Conservation (phyloP, 208 protist species). For the Angomonas deanei region DNA sequence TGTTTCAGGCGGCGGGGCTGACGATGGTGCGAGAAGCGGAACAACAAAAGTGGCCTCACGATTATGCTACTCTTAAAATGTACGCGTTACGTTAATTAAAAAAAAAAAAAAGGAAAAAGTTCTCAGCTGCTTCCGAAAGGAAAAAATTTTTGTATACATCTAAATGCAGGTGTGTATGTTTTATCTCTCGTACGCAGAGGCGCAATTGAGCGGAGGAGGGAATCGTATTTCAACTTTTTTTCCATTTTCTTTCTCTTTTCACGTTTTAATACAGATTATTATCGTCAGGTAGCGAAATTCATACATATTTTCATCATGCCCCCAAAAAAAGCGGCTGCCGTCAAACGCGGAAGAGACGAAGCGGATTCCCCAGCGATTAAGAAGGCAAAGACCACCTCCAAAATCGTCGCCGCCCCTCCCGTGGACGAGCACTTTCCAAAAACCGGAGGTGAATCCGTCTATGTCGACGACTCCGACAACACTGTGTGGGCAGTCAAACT, state of each 20-base stretch:
- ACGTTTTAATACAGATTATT: no score
- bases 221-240: no score
- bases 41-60: slow-evolving; percentile 42
- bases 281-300: no score
- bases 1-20: slow-evolving; percentile 40
- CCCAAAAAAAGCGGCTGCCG: no score
- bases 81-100: slow-evolving; percentile 31
- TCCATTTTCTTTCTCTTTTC: no score
- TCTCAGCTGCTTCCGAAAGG: no score
- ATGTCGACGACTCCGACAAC: slow-evolving; percentile 1
- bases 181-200: no score
- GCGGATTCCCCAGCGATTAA: not conserved
- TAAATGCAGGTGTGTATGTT: no score
- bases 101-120: not conserved
- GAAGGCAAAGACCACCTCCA: not conserved
- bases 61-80: slow-evolving; percentile 55
- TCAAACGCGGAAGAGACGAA: not conserved
- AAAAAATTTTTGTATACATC: no score
- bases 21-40: slow-evolving; percentile 16
- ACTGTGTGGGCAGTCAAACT: slow-evolving; percentile 35
- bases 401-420: not conserved
- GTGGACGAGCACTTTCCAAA: slow-evolving; percentile 13
- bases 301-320: no score
- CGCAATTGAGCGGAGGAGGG: no score
- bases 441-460: not conserved